phyloP scores from a whole-genome alignment of 75 land plant species.

The Picea glauca region DNA sequence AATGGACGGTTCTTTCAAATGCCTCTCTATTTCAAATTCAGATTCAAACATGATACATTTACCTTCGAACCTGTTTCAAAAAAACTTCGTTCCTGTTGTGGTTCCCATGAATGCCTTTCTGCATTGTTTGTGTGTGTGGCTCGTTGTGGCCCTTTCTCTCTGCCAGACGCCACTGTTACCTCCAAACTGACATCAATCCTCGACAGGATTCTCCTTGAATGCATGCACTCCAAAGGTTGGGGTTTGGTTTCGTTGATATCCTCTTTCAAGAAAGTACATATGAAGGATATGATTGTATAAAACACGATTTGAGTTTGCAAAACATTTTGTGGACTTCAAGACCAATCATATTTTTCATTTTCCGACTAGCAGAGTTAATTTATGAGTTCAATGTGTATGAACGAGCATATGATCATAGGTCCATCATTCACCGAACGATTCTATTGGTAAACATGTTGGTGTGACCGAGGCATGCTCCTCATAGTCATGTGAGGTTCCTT shows the following conservation, averaged over 20 bases:
- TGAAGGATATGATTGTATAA: neutral
- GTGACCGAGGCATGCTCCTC: neutral
- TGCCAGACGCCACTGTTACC: no score
- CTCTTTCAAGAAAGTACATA: neutral
- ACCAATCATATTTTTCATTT: neutral
- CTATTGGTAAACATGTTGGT: no score
- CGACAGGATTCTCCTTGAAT: no score
- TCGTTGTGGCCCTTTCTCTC: no score
- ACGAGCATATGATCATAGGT: neutral
- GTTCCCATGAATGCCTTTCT: no score
- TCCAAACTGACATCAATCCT: no score
- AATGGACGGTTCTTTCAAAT: no score
- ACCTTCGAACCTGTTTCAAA: no score
- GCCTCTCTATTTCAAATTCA: no score
- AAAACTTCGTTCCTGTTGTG: no score
- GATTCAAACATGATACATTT: no score
- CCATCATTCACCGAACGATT: neutral
- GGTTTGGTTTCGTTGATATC: neutral
- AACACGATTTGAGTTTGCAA: neutral
- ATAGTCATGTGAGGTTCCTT: neutral
- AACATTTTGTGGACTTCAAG: neutral
- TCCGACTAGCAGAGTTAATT: neutral
- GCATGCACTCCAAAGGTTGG: neutral
- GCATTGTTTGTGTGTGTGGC: no score
- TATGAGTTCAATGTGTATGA: neutral